Conservation (phyloP, 345 rosid species). For the Sisymbrium irio region DNA sequence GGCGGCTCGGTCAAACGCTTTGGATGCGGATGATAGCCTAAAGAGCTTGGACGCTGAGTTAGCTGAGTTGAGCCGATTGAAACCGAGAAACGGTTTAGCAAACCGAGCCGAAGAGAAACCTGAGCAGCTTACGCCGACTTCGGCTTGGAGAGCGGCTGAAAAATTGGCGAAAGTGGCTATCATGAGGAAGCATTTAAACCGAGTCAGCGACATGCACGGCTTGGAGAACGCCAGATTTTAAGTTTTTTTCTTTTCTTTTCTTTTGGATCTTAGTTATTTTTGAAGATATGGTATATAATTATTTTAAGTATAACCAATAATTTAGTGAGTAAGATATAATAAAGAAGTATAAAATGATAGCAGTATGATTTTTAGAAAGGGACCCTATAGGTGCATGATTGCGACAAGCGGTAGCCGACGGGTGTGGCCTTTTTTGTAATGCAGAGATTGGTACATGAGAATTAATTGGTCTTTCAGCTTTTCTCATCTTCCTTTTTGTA, state of each 20-base stretch:
- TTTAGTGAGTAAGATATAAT: constrained; percentile 9
- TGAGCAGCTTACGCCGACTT: constrained; percentile 70
- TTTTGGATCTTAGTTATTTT: constrained; percentile 8
- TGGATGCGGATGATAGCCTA: constrained; percentile 51
- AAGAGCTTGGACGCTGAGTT: constrained; percentile 63
- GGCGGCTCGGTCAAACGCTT: constrained; percentile 61
- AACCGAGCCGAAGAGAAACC: constrained; percentile 44
- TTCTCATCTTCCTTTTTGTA: constrained; percentile 24
- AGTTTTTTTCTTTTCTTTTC: constrained; percentile 10
- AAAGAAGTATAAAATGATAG: not conserved
- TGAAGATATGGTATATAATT: constrained; percentile 24
- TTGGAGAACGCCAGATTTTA: constrained; percentile 95
- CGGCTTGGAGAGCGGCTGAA: constrained; percentile 91
- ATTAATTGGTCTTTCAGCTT: constrained; percentile 33
- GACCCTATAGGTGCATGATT: constrained; percentile 20
- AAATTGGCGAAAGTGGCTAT: constrained; percentile 89
- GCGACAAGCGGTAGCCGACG: constrained; percentile 39
- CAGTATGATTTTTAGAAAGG: constrained; percentile 20
- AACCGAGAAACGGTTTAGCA: constrained; percentile 25
- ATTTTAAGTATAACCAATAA: constrained; percentile 12
- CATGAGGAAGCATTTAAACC: constrained; percentile 87
- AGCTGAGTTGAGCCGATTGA: constrained; percentile 48
- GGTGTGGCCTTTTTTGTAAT: constrained; percentile 33
- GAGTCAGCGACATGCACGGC: constrained; percentile 97
- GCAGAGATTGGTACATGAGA: constrained; percentile 25